Conservation (phyloP, 768 basidiomycete species). For the Lactarius evosmus region DNA sequence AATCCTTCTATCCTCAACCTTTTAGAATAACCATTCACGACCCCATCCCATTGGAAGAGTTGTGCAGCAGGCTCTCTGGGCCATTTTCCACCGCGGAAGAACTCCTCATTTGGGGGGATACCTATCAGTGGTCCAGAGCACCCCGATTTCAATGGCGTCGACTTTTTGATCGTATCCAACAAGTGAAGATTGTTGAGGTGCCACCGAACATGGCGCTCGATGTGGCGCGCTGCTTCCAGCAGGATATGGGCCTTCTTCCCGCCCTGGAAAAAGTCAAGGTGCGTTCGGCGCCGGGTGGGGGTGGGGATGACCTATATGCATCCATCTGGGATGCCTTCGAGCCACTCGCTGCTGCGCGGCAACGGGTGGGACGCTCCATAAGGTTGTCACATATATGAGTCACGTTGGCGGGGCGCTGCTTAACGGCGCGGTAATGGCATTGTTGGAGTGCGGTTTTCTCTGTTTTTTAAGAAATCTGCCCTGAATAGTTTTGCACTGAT, state of each 20-base stretch:
- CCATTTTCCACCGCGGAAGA: not conserved
- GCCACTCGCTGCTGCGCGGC: not conserved
- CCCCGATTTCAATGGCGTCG: not conserved
- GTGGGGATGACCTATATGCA: not conserved
- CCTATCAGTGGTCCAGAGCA: not conserved
- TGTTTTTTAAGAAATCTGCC: too few species aligned
- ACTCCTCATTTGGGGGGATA: not conserved
- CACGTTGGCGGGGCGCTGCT: too few species aligned
- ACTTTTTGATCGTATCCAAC: not conserved
- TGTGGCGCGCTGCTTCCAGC: not conserved
- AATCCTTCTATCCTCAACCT: not conserved
- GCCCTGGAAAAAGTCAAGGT: not conserved
- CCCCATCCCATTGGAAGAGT: not conserved
- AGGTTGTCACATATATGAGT: not conserved
- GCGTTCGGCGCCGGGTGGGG: rapidly evolving
- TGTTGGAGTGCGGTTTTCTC: not conserved
- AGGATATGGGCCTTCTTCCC: not conserved
- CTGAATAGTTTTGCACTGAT: too few species aligned
- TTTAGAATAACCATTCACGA: not conserved
- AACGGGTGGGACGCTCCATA: not conserved
- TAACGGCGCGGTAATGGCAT: rapidly evolving
- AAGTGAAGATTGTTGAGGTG: not conserved
- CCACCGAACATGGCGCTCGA: too few species aligned
- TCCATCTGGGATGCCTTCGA: not conserved
- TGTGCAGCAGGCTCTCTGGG: not conserved